Conservation (phyloP, 768 basidiomycete genomes). For the Tylopilus cervinicoccineus region DNA sequence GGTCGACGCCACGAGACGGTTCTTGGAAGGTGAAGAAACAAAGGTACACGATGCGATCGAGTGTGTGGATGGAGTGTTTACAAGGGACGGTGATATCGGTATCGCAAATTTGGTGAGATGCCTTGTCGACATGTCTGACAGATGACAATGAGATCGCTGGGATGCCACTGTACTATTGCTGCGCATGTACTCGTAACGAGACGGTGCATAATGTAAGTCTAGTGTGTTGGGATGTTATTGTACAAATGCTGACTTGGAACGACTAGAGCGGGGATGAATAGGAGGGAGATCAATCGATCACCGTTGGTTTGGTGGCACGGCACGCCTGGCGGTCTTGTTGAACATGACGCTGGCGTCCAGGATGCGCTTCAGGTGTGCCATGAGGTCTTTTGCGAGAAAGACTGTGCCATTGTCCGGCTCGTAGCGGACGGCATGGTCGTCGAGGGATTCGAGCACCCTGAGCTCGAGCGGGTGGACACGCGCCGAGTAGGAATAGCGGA, state of each 20-base stretch:
- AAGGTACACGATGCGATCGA: not conserved
- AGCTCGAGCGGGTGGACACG: slow-evolving; percentile 37
- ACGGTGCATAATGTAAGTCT: not conserved
- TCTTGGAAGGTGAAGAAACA: slow-evolving; percentile 10
- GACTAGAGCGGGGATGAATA: slow-evolving; percentile 3
- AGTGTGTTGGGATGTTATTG: slow-evolving; percentile 8
- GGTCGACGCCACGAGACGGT: slow-evolving; percentile 20
- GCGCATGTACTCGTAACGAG: not conserved
- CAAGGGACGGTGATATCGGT: slow-evolving; percentile 5
- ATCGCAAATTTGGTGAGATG: slow-evolving; percentile 7
- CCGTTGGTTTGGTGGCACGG: slow-evolving; percentile 3
- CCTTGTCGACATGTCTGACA: not conserved
- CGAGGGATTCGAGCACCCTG: slow-evolving; percentile 48
- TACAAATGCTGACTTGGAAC: slow-evolving; percentile 20
- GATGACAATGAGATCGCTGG: not conserved
- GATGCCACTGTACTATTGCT: not conserved
- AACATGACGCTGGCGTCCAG: slow-evolving; percentile 23
- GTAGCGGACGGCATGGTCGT: slow-evolving; percentile 45
- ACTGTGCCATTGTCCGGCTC: slow-evolving; percentile 59
- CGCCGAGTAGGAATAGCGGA: slow-evolving; percentile 50
- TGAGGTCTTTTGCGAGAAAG: slow-evolving; percentile 49
- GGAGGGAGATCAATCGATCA: slow-evolving; percentile 3
- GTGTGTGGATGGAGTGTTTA: slow-evolving; percentile 2
- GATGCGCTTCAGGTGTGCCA: slow-evolving; percentile 27
- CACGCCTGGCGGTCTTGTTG: slow-evolving; percentile 8